Evolutionary conservation across 805 yeast genomes (phyloP).

Genomic region (Yueomyces sp.): DNA sequence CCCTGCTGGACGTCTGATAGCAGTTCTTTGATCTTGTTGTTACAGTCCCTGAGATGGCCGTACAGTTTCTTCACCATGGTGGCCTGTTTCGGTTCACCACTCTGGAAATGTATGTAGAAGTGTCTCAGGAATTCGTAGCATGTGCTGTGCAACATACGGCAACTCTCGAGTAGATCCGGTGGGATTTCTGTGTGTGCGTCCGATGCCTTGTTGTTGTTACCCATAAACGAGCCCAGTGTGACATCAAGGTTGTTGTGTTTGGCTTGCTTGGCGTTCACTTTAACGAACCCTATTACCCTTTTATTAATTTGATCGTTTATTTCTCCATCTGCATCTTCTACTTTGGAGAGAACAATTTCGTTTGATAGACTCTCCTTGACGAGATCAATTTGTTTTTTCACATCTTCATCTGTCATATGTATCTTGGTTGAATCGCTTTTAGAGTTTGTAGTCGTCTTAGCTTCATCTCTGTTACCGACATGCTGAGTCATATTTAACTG

Average conservation of each 20-base stretch:
- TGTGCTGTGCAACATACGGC: slow-evolving; percentile 54
- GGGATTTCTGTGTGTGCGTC: slow-evolving; percentile 25
- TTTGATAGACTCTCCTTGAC: neutral
- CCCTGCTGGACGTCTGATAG: slow-evolving; percentile 18
- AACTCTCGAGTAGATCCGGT: slow-evolving; percentile 30
- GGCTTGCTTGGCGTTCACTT: slow-evolving; percentile 41
- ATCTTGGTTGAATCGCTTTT: neutral
- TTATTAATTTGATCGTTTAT: slow-evolving; percentile 23
- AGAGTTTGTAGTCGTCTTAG: neutral
- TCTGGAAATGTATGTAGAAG: slow-evolving; percentile 54
- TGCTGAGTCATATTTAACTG: slow-evolving; percentile 15
- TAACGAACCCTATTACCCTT: slow-evolving; percentile 32
- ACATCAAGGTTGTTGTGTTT: slow-evolving; percentile 21
- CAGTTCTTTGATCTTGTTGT: slow-evolving; percentile 27
- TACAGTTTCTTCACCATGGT: slow-evolving; percentile 32
- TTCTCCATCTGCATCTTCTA: slow-evolving; percentile 3
- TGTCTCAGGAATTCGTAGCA: slow-evolving; percentile 65
- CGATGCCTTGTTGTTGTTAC: slow-evolving; percentile 9
- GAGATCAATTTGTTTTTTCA: neutral
- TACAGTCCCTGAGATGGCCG: slow-evolving; percentile 33
- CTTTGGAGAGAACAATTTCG: neutral
- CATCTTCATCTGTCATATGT: neutral
- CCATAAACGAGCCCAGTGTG: slow-evolving; percentile 14
- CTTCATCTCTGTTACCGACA: neutral
- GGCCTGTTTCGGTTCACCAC: slow-evolving; percentile 34